A percentile compares a stretch with the other conserved stretches of the same genome.
Conservation (phyloP, 2,329 filamentous ascomycete genomes). For the Blumeria graminis region DNA sequence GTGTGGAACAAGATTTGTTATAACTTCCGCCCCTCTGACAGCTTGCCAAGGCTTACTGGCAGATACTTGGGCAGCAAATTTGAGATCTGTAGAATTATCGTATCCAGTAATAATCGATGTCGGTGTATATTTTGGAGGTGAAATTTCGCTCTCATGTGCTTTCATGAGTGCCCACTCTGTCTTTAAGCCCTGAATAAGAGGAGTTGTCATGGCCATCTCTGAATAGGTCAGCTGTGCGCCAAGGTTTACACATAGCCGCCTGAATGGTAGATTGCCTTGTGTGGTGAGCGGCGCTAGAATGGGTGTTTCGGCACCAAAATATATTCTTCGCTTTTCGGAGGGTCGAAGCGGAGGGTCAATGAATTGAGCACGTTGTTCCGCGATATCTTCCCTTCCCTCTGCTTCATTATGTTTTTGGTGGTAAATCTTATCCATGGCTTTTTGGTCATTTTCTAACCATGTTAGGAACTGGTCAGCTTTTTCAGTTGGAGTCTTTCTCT, state of each 20-base stretch:
- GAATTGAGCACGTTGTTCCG: conserved; percentile 58
- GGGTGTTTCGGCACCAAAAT: conserved; percentile 85
- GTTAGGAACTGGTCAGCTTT: conserved; percentile 52
- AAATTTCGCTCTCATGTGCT: conserved; percentile 62
- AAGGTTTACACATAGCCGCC: conserved; percentile 67
- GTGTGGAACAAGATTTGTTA: conserved; percentile 54
- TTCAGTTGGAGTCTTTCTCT: conserved; percentile 43
- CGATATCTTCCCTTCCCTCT: conserved; percentile 18
- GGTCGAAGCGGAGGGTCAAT: conserved; percentile 70
- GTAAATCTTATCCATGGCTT: conserved; percentile 23
- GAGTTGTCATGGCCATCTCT: conserved; percentile 89
- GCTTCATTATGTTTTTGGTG: conserved; percentile 19
- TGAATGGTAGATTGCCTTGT: conserved; percentile 87
- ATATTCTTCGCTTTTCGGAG: conserved; percentile 80
- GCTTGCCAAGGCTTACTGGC: conserved; percentile 82
- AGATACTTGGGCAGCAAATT: conserved; percentile 80
- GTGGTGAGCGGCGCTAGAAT: conserved; percentile 87
- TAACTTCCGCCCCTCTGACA: conserved; percentile 63
- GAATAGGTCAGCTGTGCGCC: conserved; percentile 90
- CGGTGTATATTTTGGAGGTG: conserved; percentile 40
- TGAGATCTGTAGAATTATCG: conserved; percentile 59
- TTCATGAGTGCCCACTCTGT: conserved; percentile 90
- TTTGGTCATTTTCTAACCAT: conserved; percentile 49
- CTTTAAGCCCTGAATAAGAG: conserved; percentile 71
- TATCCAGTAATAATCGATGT: conserved; percentile 45